Conservation (phyloP, 192 early-diverging fungal genomes). For the Lunasporangiospora selenospora region DNA sequence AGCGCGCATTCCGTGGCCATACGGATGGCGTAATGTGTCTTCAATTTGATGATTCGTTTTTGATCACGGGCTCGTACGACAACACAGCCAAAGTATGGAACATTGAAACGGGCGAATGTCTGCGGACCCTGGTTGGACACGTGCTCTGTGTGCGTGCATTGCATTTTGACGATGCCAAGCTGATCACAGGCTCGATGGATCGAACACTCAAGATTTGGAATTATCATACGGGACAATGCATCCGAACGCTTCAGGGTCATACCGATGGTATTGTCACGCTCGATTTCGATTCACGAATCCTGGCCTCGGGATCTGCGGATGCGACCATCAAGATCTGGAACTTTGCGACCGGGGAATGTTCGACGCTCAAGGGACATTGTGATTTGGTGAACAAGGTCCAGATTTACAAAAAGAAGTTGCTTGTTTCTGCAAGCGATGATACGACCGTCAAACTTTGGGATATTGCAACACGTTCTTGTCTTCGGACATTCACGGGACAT, state of each 20-base stretch:
- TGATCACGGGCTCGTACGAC: constrained; percentile 92
- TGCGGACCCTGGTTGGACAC: constrained; percentile 86
- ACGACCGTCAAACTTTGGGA: constrained; percentile 87
- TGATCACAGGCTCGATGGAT: constrained; percentile 94
- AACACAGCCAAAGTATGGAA: constrained; percentile 90
- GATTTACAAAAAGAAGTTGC: constrained; percentile 66
- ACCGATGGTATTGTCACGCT: constrained; percentile 83
- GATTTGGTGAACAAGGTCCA: constrained; percentile 95
- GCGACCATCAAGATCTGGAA: constrained; percentile 91
- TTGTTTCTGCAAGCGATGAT: constrained; percentile 93
- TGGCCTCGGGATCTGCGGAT: constrained; percentile 89
- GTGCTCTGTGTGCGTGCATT: constrained; percentile 84
- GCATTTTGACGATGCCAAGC: constrained; percentile 94
- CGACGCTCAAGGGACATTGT: constrained; percentile 80
- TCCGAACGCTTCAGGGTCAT: constrained; percentile 82
- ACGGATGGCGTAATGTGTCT: constrained; percentile 90
- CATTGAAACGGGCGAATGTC: constrained; percentile 79
- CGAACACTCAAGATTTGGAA: constrained; percentile 93
- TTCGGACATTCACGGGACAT: constrained; percentile 77
- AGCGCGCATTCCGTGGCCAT: constrained; percentile 76
- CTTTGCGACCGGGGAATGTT: constrained; percentile 68
- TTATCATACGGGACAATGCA: constrained; percentile 86
- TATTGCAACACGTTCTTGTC: constrained; percentile 69
- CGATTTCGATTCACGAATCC: constrained; percentile 77
- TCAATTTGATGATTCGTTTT: constrained; percentile 84